Conservation (phyloP, 2,329 filamentous ascomycete species). For the Ceratocystis lukuohia region DNA sequence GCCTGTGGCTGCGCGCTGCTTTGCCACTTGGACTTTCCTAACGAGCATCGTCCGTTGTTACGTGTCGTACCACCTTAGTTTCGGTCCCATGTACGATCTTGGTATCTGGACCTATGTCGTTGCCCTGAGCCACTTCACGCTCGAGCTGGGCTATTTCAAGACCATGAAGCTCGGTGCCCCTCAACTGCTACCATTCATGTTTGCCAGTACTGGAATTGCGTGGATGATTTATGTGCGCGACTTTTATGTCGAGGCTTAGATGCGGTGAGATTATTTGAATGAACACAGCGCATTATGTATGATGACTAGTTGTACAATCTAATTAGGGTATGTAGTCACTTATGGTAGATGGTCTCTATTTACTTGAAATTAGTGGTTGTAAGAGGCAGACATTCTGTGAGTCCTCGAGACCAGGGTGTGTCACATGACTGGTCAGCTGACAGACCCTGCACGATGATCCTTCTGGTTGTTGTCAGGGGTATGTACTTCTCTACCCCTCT, state of each 20-base stretch:
- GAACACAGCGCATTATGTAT: background rate
- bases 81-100: slow-evolving; percentile 62
- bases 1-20: slow-evolving; percentile 62
- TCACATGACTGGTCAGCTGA: too few species aligned
- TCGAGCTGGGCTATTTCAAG: slow-evolving; percentile 68
- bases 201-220: slow-evolving; percentile 37
- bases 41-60: slow-evolving; percentile 66
- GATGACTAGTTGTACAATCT: background rate
- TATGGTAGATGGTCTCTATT: too few species aligned
- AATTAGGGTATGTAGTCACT: background rate
- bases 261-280: background rate
- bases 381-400: too few species aligned
- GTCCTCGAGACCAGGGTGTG: too few species aligned
- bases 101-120: slow-evolving; percentile 70
- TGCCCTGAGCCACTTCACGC: slow-evolving; percentile 63
- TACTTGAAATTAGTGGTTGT: too few species aligned
- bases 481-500: too few species aligned
- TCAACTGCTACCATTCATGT: slow-evolving; percentile 41
- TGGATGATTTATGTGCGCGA: slow-evolving; percentile 57
- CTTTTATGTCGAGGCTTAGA: slow-evolving; percentile 44
- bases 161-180: slow-evolving; percentile 52
- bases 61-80: slow-evolving; percentile 66
- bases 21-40: slow-evolving; percentile 79
- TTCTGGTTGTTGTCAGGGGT: too few species aligned
- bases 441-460: too few species aligned